Percentiles rank a stretch among this genome's conserved stretches.
Conservation (phyloP, 1,284 basidiomycete species). For the Rhodofomes roseus region DNA sequence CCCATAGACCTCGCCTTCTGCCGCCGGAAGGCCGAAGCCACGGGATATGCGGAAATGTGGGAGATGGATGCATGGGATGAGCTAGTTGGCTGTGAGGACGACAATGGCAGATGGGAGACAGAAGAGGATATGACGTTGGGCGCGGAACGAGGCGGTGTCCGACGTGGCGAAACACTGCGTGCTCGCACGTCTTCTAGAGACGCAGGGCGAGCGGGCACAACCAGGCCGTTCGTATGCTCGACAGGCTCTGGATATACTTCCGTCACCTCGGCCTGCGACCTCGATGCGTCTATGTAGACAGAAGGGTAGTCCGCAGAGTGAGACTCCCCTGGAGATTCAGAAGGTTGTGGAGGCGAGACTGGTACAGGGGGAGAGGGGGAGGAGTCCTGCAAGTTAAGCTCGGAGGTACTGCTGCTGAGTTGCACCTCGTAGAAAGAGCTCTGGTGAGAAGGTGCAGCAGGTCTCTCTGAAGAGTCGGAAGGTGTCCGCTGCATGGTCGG, state of each 20-base stretch:
- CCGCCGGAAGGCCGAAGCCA: conserved; percentile 27
- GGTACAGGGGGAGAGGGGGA: conserved; percentile 20
- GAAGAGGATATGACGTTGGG: conserved; percentile 18
- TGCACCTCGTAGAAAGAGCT: conserved; percentile 30
- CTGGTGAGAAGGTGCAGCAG: conserved; percentile 18
- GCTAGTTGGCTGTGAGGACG: conserved; percentile 21
- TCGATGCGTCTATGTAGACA: conserved; percentile 45
- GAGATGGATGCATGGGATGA: conserved; percentile 15
- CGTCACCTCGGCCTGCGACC: conserved; percentile 25
- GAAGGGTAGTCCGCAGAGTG: conserved; percentile 18
- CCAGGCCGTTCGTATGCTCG: conserved; percentile 4
- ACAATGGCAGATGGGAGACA: conserved; percentile 3
- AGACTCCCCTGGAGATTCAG: not conserved
- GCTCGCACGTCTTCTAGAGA: conserved; percentile 5
- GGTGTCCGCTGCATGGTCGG: conserved; percentile 19
- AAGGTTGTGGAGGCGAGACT: conserved; percentile 10
- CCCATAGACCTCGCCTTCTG: conserved; percentile 50
- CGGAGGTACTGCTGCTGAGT: conserved; percentile 39
- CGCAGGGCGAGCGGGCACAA: not conserved
- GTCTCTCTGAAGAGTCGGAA: conserved; percentile 16
- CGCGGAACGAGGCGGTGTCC: conserved; percentile 8
- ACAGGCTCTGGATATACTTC: conserved; percentile 16
- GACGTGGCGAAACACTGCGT: conserved; percentile 1
- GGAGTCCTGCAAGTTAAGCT: conserved; percentile 21
- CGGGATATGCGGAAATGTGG: conserved; percentile 11